Base-by-base conservation (phyloP, 345 rosid species). In the Linum usitatissimum region DNA sequence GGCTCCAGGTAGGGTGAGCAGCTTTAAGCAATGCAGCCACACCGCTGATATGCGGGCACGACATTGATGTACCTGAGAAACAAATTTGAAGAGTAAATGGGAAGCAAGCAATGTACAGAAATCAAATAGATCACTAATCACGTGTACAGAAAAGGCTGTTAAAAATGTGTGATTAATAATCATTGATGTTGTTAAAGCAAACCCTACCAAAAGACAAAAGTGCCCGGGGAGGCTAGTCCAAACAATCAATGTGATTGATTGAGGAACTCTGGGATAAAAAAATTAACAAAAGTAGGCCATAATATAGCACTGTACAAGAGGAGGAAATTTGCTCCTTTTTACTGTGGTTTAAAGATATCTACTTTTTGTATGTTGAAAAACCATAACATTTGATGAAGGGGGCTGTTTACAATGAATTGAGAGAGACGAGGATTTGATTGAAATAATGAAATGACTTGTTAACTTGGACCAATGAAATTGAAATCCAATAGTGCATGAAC, bases 11-110 rank as follows among this genome's bases (percentile, higher is more conserved):
- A 0, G 96, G 96, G 61, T 84, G 91, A 12, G 88, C 96, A 42
- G 86, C 96, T 68, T 86, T 91, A 9, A 91, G 72, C 66, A 91
- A 70, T 1, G 95, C 98, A 0, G 87, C 98, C 23, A 91, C 71
- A 4, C 98, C 96, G 18, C 98, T 91, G 57, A 91, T 77, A 70
- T 91, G 98, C 0, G 98, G 98, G 80, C 98, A 91, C 0, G 98
- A 91, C 98, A 91, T 91, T 0, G 98, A 91, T 15, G 98, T 91
- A 38, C 97, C 97, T 90, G 59, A 15, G 6, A n/a, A n/a, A 17
- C 5, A 17, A 12, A 48, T 8, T 15, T n/a, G n/a, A n/a, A 23
- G 28, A 23, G 1, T 23, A 23, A 23, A 23, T 1, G 28, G 1
- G 28, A 23, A 23, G 28, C 28, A 51, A 56, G 38, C 51, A 45